Evolutionary conservation across 768 basidiomycete genomes (phyloP).

Genomic region (Nidularia pulvinata): DNA sequence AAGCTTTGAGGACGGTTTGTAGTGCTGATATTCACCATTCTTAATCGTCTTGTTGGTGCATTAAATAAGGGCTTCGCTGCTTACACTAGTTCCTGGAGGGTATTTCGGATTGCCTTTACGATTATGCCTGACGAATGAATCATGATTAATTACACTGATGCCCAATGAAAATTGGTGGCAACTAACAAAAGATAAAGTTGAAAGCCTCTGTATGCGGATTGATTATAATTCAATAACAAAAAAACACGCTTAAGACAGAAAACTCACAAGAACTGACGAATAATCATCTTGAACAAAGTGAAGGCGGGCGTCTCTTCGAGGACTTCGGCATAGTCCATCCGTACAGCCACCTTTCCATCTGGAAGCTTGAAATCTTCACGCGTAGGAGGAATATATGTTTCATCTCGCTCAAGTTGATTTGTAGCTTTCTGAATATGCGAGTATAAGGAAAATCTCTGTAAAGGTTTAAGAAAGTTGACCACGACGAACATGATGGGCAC

Average conservation of each 20-base stretch:
- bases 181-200: conserved; percentile 43
- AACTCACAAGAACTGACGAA: conserved; percentile 48
- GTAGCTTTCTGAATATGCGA: conserved; percentile 34
- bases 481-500: conserved; percentile 57
- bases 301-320: conserved; percentile 51
- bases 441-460: not conserved
- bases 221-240: conserved; percentile 1
- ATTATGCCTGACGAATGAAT: conserved; percentile 30
- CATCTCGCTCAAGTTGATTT: conserved; percentile 65
- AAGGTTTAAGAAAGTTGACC: not conserved
- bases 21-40: conserved; percentile 33
- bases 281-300: conserved; percentile 46
- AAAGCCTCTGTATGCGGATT: conserved; percentile 28
- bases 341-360: conserved; percentile 33
- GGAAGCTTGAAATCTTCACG: conserved; percentile 41
- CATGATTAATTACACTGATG: not conserved
- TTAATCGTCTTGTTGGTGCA: no score
- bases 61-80: no score
- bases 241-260: not conserved
- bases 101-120: conserved; percentile 45
- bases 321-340: conserved; percentile 41
- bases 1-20: conserved; percentile 36
- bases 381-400: conserved; percentile 63
- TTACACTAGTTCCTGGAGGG: conserved; percentile 40
- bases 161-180: no score